Conservation (phyloP, 2,329 filamentous ascomycete species). For the Ceratocystis alfenasii region DNA sequence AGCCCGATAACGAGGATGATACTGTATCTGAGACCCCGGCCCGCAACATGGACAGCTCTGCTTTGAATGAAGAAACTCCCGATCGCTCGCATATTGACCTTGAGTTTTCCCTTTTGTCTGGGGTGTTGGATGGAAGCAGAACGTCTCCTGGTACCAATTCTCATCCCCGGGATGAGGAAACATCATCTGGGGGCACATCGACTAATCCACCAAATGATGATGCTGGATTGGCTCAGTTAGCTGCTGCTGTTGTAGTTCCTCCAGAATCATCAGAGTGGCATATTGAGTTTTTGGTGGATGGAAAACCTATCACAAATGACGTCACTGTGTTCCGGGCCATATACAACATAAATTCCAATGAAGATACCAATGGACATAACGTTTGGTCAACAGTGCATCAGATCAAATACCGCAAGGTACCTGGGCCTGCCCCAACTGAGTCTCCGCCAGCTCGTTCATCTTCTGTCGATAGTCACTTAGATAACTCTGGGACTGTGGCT, state of each 20-base stretch:
- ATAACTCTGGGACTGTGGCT: conserved; percentile 36
- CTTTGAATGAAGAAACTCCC: neutral
- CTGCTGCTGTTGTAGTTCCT: neutral
- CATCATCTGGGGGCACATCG: neutral
- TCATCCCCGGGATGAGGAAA: neutral
- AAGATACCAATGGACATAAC: conserved; percentile 43
- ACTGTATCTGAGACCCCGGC: neutral
- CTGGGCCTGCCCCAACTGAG: conserved; percentile 65
- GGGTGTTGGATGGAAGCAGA: neutral
- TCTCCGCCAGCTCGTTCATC: conserved; percentile 36
- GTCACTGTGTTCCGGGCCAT: conserved; percentile 94
- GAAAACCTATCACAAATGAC: conserved; percentile 72
- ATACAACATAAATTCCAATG: conserved; percentile 40
- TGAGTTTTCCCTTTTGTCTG: neutral
- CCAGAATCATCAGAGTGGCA: conserved; percentile 59
- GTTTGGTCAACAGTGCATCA: conserved; percentile 86
- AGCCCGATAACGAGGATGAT: conserved; percentile 56
- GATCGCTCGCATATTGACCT: neutral
- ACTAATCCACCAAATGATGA: neutral
- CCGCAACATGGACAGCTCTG: neutral
- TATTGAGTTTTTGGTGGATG: conserved; percentile 84
- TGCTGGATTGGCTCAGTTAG: neutral
- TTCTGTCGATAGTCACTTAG: conserved; percentile 5
- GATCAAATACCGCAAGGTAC: conserved; percentile 79
- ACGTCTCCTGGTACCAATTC: neutral